phyloP scores from a whole-genome alignment of 306 rosid genomes.

The Ammopiptanthus mongolicus region DNA sequence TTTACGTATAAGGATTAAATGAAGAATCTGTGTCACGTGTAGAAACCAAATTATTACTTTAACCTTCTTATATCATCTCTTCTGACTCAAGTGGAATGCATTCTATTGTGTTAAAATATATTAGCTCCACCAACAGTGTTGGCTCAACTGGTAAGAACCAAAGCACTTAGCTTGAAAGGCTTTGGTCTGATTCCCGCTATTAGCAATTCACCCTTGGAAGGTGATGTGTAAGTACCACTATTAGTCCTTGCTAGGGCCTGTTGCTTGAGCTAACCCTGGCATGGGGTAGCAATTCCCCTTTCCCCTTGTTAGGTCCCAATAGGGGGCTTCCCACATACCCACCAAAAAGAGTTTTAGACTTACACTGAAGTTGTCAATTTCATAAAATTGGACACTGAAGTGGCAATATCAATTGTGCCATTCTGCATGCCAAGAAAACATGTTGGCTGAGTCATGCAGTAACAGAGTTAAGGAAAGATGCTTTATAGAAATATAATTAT shows the following conservation, averaged over 20 bases:
- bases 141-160: background rate
- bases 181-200: background rate
- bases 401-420: background rate
- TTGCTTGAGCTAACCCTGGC: background rate
- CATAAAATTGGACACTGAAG: background rate
- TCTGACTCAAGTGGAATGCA: background rate
- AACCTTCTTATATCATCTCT: background rate
- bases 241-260: background rate
- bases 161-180: background rate
- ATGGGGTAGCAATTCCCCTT: background rate
- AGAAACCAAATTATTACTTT: too few relatives aligned
- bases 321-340: background rate
- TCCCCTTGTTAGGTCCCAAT: background rate
- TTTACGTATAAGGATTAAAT: too few relatives aligned
- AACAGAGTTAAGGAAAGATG: background rate
- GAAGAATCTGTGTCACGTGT: too few relatives aligned
- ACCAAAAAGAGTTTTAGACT: background rate
- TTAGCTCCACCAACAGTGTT: background rate
- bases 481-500: background rate
- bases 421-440: background rate
- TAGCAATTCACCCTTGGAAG: background rate
- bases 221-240: background rate
- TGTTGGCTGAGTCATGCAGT: background rate
- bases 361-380: background rate
- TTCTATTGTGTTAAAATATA: background rate